Evolutionary conservation across 768 basidiomycete genomes (phyloP), one percentile per base, ranked within the genome.

Genomic region (Xerocomellus intermedius): DNA sequence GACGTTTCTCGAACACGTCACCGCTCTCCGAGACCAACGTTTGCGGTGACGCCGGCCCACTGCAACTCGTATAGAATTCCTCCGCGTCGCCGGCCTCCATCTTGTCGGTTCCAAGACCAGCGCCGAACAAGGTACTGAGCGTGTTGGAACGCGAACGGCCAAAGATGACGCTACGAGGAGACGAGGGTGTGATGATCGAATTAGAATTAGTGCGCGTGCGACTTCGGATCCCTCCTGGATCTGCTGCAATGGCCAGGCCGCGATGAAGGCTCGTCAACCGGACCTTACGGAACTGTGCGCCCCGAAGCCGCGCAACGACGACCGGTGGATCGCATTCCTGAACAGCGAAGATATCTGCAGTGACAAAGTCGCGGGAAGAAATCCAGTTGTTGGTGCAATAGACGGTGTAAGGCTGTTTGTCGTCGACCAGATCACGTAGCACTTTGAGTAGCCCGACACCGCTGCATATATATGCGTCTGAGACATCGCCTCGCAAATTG

Each of bases 401-500:
- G 30, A 89, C 65, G 0, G 74, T 75, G 57, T 81, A 87, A 1
- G 72, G 54, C 6, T 69, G 70, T 8, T 73, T 64, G 24, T 74
- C 66, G 57, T 78, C 74, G 37, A 84, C 55, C 2, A 73, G 58
- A 17, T 74, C 64, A 2, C 79, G 73, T 2, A 87, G 61, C 6
- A 82, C 62, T 52, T 77, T 76, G 39, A 86, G 71, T 6, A 73
- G 63, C 16, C 75, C 79, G 30, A 87, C 73, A 22, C 78, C 75
- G 28, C 71, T 78, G 73, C 88, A 90, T 50, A 91, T 85, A 64
- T 80, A 85, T 1, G 78, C 84, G 50, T 86, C 79, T 26, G 79
- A 72, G 24, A 73, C 50, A 10, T 72, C 67, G 8, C 78, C 80
- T 38, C 76, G 78, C 62, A 82, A 64, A 66, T 90, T 91, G 24